Evolutionary conservation across 352 stramenopile genomes (phyloP).

Genomic region (Phytophthora aleatoria): DNA sequence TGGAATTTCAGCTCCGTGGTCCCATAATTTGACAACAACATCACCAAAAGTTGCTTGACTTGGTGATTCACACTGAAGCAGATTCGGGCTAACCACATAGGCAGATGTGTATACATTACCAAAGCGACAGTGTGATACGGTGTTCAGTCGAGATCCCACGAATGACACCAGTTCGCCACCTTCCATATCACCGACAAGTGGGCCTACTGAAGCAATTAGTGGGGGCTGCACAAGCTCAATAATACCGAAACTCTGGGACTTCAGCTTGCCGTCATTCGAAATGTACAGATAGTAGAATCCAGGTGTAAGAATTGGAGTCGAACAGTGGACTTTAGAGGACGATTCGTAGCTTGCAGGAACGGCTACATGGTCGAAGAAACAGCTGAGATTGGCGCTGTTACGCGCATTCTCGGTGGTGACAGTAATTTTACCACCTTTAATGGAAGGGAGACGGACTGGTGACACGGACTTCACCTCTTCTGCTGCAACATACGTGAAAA

Average conservation of each 20-base stretch:
- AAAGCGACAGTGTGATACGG: constrained; percentile 79
- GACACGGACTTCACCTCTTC: constrained; percentile 51
- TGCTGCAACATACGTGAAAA: constrained; percentile 45
- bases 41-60: constrained; percentile 38
- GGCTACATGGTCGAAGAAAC: constrained; percentile 52
- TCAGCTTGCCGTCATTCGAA: constrained; percentile 55
- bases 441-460: constrained; percentile 40
- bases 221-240: constrained; percentile 60
- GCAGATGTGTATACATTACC: constrained; percentile 37
- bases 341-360: constrained; percentile 42
- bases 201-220: constrained; percentile 43
- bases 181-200: constrained; percentile 27
- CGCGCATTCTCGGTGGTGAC: constrained; percentile 46
- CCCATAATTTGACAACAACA: constrained; percentile 49
- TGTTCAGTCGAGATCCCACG: constrained; percentile 52
- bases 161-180: constrained; percentile 54
- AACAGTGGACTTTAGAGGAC: constrained; percentile 40
- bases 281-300: constrained; percentile 41
- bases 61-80: constrained; percentile 49
- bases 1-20: constrained; percentile 47
- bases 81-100: constrained; percentile 28
- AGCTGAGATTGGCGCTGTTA: constrained; percentile 49
- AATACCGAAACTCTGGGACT: constrained; percentile 42
- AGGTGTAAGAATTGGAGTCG: constrained; percentile 34
- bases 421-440: constrained; percentile 37